A percentile compares a stretch with the other conserved stretches of the same genome.
Conservation (phyloP, 129 eudicot genomes). For the Lactuca saligna region DNA sequence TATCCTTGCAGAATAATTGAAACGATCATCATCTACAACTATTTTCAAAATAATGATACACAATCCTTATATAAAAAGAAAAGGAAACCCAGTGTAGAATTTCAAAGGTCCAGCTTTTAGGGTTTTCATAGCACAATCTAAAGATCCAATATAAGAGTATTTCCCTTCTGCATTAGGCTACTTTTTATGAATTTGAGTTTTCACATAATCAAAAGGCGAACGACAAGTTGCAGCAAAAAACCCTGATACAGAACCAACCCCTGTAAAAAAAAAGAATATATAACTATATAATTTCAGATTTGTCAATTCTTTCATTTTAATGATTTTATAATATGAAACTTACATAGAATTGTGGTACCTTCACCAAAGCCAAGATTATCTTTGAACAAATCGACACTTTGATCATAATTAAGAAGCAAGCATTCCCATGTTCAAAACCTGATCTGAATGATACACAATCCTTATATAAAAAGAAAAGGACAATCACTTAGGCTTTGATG, state of each 20-base stretch:
- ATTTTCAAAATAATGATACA: no score
- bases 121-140: conserved; percentile 88
- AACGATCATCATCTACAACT: no score
- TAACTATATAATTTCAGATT: background rate
- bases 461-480: conserved; percentile 77
- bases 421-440: conserved; percentile 91
- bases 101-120: conserved; percentile 75
- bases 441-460: conserved; percentile 32
- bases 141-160: conserved; percentile 72
- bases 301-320: background rate
- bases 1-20: no score
- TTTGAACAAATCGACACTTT: conserved; percentile 71
- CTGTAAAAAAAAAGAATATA: conserved; percentile 33
- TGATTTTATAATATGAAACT: conserved; percentile 3
- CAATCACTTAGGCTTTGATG: no score
- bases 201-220: conserved; percentile 89
- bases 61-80: conserved; percentile 76
- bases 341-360: conserved; percentile 73
- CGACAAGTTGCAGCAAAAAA: conserved; percentile 92
- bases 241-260: conserved; percentile 85
- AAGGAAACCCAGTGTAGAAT: conserved; percentile 88
- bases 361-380: conserved; percentile 73
- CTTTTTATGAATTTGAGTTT: conserved; percentile 92
- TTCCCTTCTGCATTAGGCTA: conserved; percentile 87
- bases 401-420: conserved; percentile 99